Conservation (phyloP, 225 moss, liverwort and hornwort genomes). For the Physcomitrellopsis africana region DNA sequence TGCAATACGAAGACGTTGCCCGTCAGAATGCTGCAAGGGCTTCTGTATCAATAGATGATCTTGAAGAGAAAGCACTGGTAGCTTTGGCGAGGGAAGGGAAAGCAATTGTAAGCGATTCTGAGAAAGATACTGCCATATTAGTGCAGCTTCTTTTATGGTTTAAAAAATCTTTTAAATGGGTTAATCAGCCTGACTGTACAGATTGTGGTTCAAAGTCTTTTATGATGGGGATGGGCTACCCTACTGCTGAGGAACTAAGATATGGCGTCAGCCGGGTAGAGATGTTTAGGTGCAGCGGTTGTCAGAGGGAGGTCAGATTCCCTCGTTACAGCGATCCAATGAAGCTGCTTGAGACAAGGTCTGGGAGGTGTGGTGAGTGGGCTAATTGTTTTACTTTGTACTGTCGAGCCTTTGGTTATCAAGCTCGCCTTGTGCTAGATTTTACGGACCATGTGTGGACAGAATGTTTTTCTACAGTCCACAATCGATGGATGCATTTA, state of each 20-base stretch:
- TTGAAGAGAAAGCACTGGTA: conserved; percentile 69
- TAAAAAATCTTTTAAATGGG: conserved; percentile 72
- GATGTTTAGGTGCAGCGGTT: conserved; percentile 56
- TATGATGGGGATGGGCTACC: conserved; percentile 33
- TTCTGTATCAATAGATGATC: conserved; percentile 53
- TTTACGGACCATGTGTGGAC: conserved; percentile 80
- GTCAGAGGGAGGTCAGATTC: conserved; percentile 58
- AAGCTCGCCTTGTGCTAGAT: conserved; percentile 58
- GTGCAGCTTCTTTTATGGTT: conserved; percentile 74
- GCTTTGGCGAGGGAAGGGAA: conserved; percentile 65
- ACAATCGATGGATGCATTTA: conserved; percentile 66
- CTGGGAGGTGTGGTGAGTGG: conserved; percentile 85
- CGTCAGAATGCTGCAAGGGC: conserved; percentile 64
- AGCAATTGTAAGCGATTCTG: conserved; percentile 37
- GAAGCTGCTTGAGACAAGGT: conserved; percentile 79
- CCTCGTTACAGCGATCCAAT: conserved; percentile 69
- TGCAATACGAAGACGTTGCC: conserved; percentile 61
- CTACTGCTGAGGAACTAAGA: conserved; percentile 50
- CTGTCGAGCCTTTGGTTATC: conserved; percentile 77
- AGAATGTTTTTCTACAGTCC: conserved; percentile 58
- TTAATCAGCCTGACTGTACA: conserved; percentile 64
- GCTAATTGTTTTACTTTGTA: conserved; percentile 82
- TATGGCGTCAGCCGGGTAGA: conserved; percentile 56
- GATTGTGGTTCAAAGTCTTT: conserved; percentile 51
- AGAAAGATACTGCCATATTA: conserved; percentile 55